Conservation (phyloP, 768 basidiomycete genomes). For the Dioszegia hungarica region DNA sequence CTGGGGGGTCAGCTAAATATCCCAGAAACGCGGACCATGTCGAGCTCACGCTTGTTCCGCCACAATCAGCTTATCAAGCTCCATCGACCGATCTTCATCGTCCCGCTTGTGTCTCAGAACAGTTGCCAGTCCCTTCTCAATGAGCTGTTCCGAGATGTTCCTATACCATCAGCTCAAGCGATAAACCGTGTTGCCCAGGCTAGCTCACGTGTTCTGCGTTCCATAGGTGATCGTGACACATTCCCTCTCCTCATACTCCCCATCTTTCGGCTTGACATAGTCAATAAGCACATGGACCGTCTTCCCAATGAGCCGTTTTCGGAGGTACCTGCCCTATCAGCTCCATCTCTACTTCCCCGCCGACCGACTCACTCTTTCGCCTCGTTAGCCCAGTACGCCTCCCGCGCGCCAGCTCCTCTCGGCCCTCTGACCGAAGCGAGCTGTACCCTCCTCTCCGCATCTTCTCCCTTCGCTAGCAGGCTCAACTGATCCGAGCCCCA, state of each 20-base stretch:
- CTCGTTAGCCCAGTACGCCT: conserved; percentile 82
- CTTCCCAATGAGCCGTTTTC: conserved; percentile 80
- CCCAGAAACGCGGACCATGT: no score
- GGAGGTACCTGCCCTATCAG: conserved; percentile 57
- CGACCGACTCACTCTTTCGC: conserved; percentile 60
- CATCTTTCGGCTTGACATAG: conserved; percentile 84
- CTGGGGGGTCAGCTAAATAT: no score
- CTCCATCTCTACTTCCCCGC: neutral
- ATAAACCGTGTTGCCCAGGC: neutral
- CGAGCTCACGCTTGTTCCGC: conserved; percentile 88
- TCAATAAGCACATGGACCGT: conserved; percentile 58
- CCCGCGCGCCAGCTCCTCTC: conserved; percentile 76
- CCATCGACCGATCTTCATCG: conserved; percentile 91
- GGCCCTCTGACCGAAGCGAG: conserved; percentile 83
- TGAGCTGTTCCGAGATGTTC: conserved; percentile 85
- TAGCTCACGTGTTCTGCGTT: conserved; percentile 67
- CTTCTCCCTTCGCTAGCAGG: conserved; percentile 61
- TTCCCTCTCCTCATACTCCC: conserved; percentile 89
- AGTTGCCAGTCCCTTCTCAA: conserved; percentile 86
- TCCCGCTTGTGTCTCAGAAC: conserved; percentile 88
- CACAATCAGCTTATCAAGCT: conserved; percentile 91
- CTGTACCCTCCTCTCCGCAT: conserved; percentile 72
- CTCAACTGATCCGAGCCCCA: conserved; percentile 93
- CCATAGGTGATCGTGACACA: conserved; percentile 85
- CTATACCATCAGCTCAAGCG: conserved; percentile 50